Percentiles rank a stretch among this genome's conserved stretches.
These are phyloP conservation scores for Camelina sativa DNA, from an alignment of 345 rosid species.

Conservation along the genomic window DNA sequence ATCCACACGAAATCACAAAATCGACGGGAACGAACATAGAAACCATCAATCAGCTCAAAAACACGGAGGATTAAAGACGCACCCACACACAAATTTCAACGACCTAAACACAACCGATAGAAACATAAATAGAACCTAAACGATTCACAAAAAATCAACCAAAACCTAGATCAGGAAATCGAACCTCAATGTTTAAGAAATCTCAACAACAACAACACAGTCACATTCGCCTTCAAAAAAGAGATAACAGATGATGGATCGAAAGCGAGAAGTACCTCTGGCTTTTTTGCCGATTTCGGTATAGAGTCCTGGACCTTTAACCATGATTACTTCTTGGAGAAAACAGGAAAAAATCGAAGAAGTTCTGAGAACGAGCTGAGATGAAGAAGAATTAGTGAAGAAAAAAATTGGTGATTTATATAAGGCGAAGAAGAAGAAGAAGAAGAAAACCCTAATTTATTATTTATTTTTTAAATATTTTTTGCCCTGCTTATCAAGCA, in stretches of 20 bases:
- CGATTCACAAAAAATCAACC: background rate
- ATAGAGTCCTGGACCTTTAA: constrained; percentile 93
- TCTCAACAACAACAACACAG: constrained; percentile 9
- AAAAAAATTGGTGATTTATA: background rate
- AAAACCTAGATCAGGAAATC: background rate
- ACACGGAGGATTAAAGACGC: background rate
- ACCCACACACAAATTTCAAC: background rate
- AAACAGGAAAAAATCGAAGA: background rate
- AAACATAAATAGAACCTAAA: background rate
- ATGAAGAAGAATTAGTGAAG: background rate
- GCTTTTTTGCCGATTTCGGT: constrained; percentile 91
- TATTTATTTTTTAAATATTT: background rate
- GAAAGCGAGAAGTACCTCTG: constrained; percentile 55
- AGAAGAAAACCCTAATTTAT: constrained; percentile 36
- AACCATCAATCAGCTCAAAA: background rate
- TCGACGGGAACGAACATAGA: background rate
- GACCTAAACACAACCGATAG: background rate
- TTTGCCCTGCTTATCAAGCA: constrained; percentile 32
- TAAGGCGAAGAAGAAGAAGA: background rate
- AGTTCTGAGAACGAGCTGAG: background rate
- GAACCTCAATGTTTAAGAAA: constrained; percentile 22
- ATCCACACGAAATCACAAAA: background rate
- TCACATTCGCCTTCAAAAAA: constrained; percentile 6
- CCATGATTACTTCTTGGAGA: constrained; percentile 52
- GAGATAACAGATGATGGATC: background rate